Evolutionary conservation across 768 basidiomycete species (phyloP), one percentile per base, ranked within the genome.

Genomic region (Scleroderma citrinum): DNA sequence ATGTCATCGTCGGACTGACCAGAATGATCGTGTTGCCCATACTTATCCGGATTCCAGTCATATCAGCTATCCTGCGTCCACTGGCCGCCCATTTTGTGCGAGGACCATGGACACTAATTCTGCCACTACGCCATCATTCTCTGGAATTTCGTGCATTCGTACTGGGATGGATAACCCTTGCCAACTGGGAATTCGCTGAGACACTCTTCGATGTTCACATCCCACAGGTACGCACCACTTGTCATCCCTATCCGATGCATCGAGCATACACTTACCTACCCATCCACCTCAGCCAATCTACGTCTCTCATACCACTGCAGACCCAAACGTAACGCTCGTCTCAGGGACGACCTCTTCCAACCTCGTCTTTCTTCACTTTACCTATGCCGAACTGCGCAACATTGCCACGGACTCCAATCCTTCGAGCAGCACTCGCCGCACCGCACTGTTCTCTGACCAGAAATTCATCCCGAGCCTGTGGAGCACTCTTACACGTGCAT

Each of bases 401-500:
- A 57, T 87, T 11, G 73, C 82, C 0, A 61, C 65, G n/a, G 75
- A 75, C 19, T 63, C 65, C 5, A 69, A 72, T 4, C 40, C 74
- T 3, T 56, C 68, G 2, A 74, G 74, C 0, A 60, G 67, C 11
- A 60, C 73, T 1, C 74, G 72, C 30, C 74, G 85, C 11, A 73
- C 74, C 0, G 72, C 77, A 0, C 59, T 89, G 1, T 89, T 87
- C 56, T 74, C 74, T 1, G 86, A 89, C 55, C 82, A 85, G 58
- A 85, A 83, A 55, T 77, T 78, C 45, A 72, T 68, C 7, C 82
- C 81, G 0, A 79, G 69, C 45, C 64, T 87, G 8, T 91, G 89
- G 88, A 70, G 69, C 17, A 71, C 72, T 2, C 66, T 89, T 29
- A 70, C 71, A 7, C 75, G 85, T 4, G 79, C 82, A 47, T 71